phyloP scores from a whole-genome alignment of 164 flowering plant genomes.

The Taxillus chinensis region DNA sequence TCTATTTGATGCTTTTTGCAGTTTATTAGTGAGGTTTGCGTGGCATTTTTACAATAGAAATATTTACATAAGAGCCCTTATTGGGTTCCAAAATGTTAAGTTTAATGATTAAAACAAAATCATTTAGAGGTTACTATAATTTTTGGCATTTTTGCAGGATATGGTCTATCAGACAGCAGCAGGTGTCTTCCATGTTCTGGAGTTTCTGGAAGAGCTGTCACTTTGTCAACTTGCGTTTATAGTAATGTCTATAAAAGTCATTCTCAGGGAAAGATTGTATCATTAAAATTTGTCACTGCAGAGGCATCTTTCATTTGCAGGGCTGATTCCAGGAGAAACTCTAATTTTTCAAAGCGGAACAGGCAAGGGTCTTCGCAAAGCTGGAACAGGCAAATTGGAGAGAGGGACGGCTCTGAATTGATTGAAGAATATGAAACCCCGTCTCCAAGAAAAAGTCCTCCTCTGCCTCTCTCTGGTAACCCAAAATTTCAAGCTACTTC shows the following conservation, averaged over 20 bases:
- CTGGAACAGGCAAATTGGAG: conserved; percentile 52
- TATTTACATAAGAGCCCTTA: no score
- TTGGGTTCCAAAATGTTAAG: no score
- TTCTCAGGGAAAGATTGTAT: conserved; percentile 22
- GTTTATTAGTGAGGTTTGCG: no score
- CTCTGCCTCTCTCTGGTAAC: conserved; percentile 43
- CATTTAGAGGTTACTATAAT: neutral
- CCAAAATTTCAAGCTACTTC: conserved; percentile 54
- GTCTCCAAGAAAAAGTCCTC: conserved; percentile 58
- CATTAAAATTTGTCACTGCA: conserved; percentile 21
- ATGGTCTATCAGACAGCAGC: conserved; percentile 40
- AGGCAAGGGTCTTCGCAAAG: conserved; percentile 42
- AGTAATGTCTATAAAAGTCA: conserved; percentile 13
- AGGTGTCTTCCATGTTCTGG: conserved; percentile 48
- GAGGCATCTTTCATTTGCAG: conserved; percentile 33
- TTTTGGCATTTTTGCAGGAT: conserved; percentile 31
- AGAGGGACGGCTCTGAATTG: conserved; percentile 36
- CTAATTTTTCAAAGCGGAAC: conserved; percentile 65
- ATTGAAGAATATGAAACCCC: conserved; percentile 51
- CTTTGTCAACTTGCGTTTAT: conserved; percentile 26
- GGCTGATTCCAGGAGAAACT: conserved; percentile 63
- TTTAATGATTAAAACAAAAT: no score
- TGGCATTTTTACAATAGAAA: no score
- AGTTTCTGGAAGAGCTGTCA: conserved; percentile 38
- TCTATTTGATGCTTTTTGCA: no score